phyloP scores from a whole-genome alignment of 257 asterid genomes.

The Solanum ossicruentum region DNA sequence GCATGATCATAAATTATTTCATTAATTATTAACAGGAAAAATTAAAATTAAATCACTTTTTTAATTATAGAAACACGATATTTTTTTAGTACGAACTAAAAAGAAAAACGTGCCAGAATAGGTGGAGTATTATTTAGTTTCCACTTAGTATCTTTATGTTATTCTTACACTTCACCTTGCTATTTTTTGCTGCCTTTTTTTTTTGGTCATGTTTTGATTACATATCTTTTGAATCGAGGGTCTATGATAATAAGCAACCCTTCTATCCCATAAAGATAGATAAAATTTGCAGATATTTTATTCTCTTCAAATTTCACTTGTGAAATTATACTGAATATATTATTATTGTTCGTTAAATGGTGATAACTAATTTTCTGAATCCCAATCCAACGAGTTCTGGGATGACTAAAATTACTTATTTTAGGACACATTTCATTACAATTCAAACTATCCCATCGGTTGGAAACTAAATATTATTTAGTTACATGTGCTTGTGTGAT shows the following conservation, averaged over 20 bases:
- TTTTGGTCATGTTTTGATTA: background rate
- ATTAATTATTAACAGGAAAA: too few relatives aligned
- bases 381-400: background rate
- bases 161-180: background rate
- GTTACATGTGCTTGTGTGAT: background rate
- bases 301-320: fast-evolving
- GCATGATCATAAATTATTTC: background rate
- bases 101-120: background rate
- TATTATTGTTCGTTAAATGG: background rate
- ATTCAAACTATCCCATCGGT: background rate
- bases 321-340: background rate
- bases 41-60: too few relatives aligned
- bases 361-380: background rate
- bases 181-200: background rate
- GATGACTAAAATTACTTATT: background rate
- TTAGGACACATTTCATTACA: background rate
- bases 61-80: background rate
- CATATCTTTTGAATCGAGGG: background rate
- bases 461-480: background rate
- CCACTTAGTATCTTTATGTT: background rate
- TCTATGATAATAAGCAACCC: background rate
- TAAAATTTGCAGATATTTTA: background rate
- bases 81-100: background rate
- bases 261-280: background rate
- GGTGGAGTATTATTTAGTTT: background rate